Conservation (phyloP, 164 flowering plant genomes). For the Kalanchoe fedtschenkoi region DNA sequence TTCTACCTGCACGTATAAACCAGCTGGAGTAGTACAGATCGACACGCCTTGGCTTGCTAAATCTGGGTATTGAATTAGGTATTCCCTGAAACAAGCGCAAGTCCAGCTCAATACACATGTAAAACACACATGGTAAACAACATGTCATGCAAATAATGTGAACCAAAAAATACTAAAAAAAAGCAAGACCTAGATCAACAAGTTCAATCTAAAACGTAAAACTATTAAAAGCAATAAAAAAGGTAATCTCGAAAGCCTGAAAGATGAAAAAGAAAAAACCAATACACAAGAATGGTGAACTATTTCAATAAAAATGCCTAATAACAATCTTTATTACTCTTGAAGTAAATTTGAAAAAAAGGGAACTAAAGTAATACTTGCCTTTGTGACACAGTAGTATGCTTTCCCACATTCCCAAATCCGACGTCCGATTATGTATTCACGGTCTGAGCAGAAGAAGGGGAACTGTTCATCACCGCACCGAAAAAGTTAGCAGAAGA, state of each 20-base stretch:
- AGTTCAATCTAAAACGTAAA: not conserved
- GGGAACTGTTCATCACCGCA: conserved; percentile 61
- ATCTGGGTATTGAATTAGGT: conserved; percentile 36
- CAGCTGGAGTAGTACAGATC: conserved; percentile 52
- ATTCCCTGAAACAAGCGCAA: conserved; percentile 30
- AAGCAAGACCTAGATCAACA: too few relatives aligned
- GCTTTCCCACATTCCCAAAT: conserved; percentile 60
- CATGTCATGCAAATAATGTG: not conserved
- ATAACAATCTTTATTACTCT: too few relatives aligned
- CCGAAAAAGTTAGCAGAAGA: conserved; percentile 2
- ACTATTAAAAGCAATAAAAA: not conserved
- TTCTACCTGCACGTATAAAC: conserved; percentile 44
- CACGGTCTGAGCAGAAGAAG: conserved; percentile 72
- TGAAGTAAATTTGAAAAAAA: not conserved
- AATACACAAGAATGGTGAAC: too few relatives aligned
- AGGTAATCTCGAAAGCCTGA: not conserved
- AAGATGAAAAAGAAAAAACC: too few relatives aligned
- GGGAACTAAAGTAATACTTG: conserved; percentile 9
- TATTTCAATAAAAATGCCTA: too few relatives aligned
- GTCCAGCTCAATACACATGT: not conserved
- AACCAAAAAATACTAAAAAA: not conserved
- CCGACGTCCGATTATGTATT: conserved; percentile 59
- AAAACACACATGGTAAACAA: too few relatives aligned
- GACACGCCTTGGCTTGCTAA: conserved; percentile 42
- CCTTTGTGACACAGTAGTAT: conserved; percentile 61